These are phyloP conservation scores for Carex parvula DNA, from an alignment of 176 grass and related monocot species.

Conservation along the genomic window DNA sequence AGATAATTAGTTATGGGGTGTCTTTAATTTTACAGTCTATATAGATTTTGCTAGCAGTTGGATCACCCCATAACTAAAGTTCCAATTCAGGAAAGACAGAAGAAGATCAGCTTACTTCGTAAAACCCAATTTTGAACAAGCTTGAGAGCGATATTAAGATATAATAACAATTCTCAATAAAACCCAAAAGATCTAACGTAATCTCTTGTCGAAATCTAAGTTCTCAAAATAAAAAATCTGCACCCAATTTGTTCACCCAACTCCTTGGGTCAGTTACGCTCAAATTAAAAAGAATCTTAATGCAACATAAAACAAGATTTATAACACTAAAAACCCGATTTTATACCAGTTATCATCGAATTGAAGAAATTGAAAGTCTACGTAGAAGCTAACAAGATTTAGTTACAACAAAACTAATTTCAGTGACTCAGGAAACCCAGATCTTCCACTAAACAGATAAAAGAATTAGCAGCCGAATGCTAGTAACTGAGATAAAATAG, in stretches of 20 bases:
- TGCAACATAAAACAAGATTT: background rate
- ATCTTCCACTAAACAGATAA: conserved; percentile 21
- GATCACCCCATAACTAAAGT: conserved; percentile 8
- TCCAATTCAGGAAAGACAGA: background rate
- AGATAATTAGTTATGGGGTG: background rate
- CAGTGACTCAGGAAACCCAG: background rate
- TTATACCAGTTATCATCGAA: background rate
- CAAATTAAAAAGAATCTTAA: background rate
- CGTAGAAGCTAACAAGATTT: background rate
- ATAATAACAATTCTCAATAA: background rate
- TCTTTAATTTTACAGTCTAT: no score
- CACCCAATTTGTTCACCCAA: background rate
- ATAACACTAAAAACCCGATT: background rate
- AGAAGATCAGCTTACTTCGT: background rate
- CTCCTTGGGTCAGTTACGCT: conserved; percentile 5
- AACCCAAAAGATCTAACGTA: conserved; percentile 11
- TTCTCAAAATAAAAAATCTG: conserved; percentile 8
- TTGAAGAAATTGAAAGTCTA: conserved; percentile 20
- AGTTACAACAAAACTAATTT: background rate
- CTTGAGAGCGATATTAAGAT: conserved; percentile 5
- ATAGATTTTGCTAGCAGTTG: background rate
- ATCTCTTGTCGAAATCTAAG: background rate
- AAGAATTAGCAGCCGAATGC: background rate
- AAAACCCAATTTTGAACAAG: background rate
- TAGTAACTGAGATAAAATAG: background rate